Percentiles rank a stretch among this genome's conserved stretches.
phyloP scores from a whole-genome alignment of 1,284 basidiomycete species.

The Trichosporon sp. region DNA sequence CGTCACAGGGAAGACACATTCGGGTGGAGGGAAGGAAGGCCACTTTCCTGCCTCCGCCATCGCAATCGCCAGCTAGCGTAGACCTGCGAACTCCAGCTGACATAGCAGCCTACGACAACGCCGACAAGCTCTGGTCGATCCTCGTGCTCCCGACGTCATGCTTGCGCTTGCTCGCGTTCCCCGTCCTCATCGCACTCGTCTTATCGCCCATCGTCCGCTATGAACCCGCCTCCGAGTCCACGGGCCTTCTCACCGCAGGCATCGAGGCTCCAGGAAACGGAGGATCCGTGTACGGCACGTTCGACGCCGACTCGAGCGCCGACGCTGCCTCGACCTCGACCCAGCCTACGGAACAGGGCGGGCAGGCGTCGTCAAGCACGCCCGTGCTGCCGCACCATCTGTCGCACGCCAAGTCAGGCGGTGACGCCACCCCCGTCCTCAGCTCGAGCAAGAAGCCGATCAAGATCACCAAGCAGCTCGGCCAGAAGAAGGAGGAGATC shows the following conservation, averaged over 20 bases:
- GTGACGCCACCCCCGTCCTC: neutral
- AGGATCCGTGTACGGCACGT: slow-evolving; percentile 4
- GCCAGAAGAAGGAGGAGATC: slow-evolving; percentile 33
- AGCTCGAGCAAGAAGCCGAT: slow-evolving; percentile 18
- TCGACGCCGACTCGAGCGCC: slow-evolving; percentile 10
- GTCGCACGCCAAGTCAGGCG: neutral
- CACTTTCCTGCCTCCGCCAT: neutral
- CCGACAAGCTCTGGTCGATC: slow-evolving; percentile 19
- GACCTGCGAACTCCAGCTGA: neutral
- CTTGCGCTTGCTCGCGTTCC: slow-evolving; percentile 32
- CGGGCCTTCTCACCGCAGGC: slow-evolving; percentile 28
- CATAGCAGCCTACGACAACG: neutral
- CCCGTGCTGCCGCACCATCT: neutral
- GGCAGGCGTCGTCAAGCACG: neutral
- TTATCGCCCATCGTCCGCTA: slow-evolving; percentile 33
- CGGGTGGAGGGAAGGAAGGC: neutral
- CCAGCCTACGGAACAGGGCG: neutral
- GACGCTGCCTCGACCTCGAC: neutral
- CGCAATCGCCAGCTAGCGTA: neutral
- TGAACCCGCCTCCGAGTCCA: slow-evolving; percentile 35
- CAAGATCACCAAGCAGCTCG: slow-evolving; percentile 40
- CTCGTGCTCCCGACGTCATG: slow-evolving; percentile 36
- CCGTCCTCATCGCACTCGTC: slow-evolving; percentile 32
- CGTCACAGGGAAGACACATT: neutral
- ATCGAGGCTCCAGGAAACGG: slow-evolving; percentile 6